phyloP scores from a whole-genome alignment of 352 stramenopile genomes.

The Phytophthora sp. region DNA sequence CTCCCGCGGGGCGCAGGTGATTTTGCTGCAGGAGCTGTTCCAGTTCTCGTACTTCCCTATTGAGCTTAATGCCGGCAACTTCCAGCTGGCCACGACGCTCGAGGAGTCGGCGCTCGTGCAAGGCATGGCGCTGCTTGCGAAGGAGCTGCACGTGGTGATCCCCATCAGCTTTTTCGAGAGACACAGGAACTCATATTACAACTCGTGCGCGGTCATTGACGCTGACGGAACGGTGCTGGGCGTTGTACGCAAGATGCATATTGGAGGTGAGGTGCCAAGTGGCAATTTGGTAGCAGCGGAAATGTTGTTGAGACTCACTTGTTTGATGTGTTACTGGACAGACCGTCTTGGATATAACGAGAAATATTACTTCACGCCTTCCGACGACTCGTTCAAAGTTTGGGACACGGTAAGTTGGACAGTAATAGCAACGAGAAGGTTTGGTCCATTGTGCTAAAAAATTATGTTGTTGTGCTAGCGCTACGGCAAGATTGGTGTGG shows the following conservation, averaged over 20 bases:
- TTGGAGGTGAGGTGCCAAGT: constrained; percentile 83
- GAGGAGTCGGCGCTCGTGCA: constrained; percentile 86
- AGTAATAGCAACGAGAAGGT: not conserved
- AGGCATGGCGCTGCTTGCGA: constrained; percentile 88
- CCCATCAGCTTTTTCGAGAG: constrained; percentile 94
- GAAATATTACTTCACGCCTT: constrained; percentile 94
- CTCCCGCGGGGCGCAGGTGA: constrained; percentile 86
- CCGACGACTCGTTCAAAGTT: constrained; percentile 89
- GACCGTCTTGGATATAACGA: constrained; percentile 92
- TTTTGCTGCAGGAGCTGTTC: constrained; percentile 93
- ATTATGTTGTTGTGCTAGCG: constrained; percentile 43
- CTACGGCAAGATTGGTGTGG: constrained; percentile 89
- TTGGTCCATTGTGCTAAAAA: not conserved
- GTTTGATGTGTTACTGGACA: constrained; percentile 12
- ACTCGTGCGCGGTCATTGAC: constrained; percentile 92
- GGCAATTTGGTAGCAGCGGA: constrained; percentile 4
- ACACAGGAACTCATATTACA: constrained; percentile 93
- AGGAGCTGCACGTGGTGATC: constrained; percentile 91
- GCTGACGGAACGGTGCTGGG: constrained; percentile 87
- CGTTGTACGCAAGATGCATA: constrained; percentile 91
- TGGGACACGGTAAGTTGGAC: constrained; percentile 79
- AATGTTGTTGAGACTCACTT: not conserved
- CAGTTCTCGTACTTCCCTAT: constrained; percentile 93
- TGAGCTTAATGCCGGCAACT: constrained; percentile 89
- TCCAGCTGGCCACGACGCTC: constrained; percentile 86